Percentiles rank a stretch among this genome's conserved stretches.
Conservation (phyloP, 495 filamentous ascomycete species). For the Cenococcum geophilum region DNA sequence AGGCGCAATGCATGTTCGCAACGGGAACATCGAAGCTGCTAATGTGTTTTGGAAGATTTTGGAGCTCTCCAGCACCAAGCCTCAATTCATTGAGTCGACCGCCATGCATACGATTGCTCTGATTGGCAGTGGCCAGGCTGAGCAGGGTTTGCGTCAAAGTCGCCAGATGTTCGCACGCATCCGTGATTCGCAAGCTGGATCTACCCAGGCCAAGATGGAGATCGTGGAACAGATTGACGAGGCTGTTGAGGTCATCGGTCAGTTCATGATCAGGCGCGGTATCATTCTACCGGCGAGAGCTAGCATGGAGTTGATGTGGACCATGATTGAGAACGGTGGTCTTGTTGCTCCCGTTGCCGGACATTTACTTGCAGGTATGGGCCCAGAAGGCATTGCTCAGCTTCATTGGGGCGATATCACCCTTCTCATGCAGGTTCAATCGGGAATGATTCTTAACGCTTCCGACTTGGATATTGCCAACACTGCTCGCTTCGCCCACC, state of each 20-base stretch:
- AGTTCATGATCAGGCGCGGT: constrained; percentile 46
- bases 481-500: constrained; percentile 54
- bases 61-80: constrained; percentile 32
- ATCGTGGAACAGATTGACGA: constrained; percentile 79
- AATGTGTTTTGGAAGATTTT: constrained; percentile 70
- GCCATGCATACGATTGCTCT: constrained; percentile 80
- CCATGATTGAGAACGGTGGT: constrained; percentile 68
- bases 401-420: constrained; percentile 53
- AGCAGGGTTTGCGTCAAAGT: constrained; percentile 66
- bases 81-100: constrained; percentile 69
- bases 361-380: constrained; percentile 55
- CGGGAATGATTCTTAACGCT: constrained; percentile 51
- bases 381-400: constrained; percentile 51
- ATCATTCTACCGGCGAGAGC: constrained; percentile 48
- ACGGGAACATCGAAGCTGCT: constrained; percentile 68
- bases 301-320: constrained; percentile 57
- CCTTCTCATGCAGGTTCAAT: constrained; percentile 58
- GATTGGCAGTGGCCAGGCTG: constrained; percentile 70
- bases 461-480: constrained; percentile 48
- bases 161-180: constrained; percentile 79
- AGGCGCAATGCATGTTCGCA: constrained; percentile 75
- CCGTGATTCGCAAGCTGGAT: constrained; percentile 47
- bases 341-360: constrained; percentile 56
- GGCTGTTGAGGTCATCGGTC: constrained; percentile 68
- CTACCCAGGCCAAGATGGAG: constrained; percentile 42